Conservation (phyloP, 163 green algal genomes). For the Volvox carteri region DNA sequence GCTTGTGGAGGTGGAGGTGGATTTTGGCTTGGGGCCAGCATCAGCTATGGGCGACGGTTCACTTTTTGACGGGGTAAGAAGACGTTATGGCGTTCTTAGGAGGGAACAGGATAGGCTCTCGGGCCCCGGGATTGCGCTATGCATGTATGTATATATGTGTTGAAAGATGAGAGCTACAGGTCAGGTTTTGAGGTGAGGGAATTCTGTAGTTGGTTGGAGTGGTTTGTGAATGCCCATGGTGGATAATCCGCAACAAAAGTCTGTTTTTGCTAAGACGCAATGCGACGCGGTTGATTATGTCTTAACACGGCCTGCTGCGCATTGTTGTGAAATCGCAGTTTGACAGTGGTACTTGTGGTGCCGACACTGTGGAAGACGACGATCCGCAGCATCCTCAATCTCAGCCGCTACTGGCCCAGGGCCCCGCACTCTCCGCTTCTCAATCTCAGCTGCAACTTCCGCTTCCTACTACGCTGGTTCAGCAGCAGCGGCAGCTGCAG, state of each 20-base stretch:
- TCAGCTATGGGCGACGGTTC: neutral
- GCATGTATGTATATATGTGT: no score
- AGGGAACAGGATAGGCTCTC: neutral
- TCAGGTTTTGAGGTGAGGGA: neutral
- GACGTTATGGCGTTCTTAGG: neutral
- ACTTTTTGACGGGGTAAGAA: constrained; percentile 34
- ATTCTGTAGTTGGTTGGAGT: neutral
- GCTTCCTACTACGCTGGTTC: neutral
- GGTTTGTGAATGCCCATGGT: neutral
- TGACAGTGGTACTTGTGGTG: no score
- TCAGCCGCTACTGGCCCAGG: no score
- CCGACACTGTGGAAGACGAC: no score
- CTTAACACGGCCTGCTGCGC: no score
- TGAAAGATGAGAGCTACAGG: neutral
- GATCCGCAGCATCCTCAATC: no score
- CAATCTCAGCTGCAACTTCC: neutral
- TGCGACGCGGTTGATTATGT: no score
- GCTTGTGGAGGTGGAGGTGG: constrained; percentile 39
- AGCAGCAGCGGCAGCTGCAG: neutral
- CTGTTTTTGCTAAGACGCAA: no score
- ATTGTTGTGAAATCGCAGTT: no score
- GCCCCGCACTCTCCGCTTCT: no score
- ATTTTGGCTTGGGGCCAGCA: constrained; percentile 12
- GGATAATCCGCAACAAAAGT: neutral
- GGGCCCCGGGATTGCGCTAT: no score